Conservation (phyloP, 2,329 filamentous ascomycete species). For the Teratosphaeria nubilosa region DNA sequence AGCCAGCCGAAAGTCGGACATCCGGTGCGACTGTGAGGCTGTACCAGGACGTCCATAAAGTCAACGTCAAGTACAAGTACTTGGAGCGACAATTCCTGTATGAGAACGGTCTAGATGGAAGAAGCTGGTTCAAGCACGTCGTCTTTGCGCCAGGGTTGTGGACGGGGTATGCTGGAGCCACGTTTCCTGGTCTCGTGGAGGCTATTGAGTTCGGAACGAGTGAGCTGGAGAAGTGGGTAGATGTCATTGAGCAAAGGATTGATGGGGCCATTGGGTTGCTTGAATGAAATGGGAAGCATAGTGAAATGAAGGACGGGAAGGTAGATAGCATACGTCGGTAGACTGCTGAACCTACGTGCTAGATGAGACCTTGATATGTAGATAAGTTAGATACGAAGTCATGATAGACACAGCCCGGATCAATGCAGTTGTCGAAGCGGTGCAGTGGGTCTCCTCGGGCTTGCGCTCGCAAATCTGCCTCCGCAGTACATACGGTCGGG, state of each 20-base stretch:
- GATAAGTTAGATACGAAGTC: no score
- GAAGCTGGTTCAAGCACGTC: constrained; percentile 89
- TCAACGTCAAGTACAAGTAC: constrained; percentile 74
- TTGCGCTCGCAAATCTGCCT: no score
- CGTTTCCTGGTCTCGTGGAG: constrained; percentile 56
- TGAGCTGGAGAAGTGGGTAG: constrained; percentile 32
- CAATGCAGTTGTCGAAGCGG: no score
- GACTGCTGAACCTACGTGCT: neutral
- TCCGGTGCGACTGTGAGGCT: constrained; percentile 23
- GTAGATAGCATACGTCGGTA: neutral
- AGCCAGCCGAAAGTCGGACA: constrained; percentile 28
- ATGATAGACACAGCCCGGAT: no score
- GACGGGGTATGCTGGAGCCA: constrained; percentile 78
- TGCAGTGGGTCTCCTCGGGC: no score
- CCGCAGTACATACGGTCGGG: no score
- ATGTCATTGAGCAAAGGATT: constrained; percentile 27
- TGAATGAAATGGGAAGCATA: neutral
- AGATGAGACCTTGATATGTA: no score
- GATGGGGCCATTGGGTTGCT: constrained; percentile 9
- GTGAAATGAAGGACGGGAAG: neutral
- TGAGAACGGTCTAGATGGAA: constrained; percentile 62
- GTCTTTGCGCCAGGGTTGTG: constrained; percentile 85
- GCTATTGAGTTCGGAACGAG: constrained; percentile 40
- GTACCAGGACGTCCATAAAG: constrained; percentile 40
- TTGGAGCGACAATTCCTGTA: constrained; percentile 76